Evolutionary conservation across 352 stramenopile genomes (phyloP).

Genomic region (Globisporangium canariense): DNA sequence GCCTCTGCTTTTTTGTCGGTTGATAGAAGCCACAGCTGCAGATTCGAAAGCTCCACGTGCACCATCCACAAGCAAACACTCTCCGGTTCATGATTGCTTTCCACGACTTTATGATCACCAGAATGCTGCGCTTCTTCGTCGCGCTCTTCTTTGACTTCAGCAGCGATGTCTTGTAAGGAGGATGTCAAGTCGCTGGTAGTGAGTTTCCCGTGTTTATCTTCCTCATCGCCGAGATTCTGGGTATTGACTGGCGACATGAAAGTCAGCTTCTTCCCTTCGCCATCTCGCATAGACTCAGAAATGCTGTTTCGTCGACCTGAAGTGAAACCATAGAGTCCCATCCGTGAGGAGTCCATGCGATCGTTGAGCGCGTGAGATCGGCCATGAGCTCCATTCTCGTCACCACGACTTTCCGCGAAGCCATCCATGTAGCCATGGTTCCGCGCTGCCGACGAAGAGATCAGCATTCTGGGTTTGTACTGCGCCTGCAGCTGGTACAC

Average conservation of each 20-base stretch:
- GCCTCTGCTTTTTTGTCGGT: constrained; percentile 56
- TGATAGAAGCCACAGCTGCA: constrained; percentile 69
- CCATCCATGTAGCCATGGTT: constrained; percentile 28
- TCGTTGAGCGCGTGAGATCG: constrained; percentile 3
- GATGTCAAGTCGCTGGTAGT: constrained; percentile 10
- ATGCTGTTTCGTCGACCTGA: constrained; percentile 45
- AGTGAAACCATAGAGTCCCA: neutral
- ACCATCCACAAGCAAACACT: constrained; percentile 30
- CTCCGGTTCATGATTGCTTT: neutral
- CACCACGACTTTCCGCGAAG: constrained; percentile 20
- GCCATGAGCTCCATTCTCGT: neutral
- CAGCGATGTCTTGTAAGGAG: neutral
- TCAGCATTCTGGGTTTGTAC: constrained; percentile 30
- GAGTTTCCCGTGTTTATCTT: constrained; percentile 9
- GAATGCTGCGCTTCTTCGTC: neutral
- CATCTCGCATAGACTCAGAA: constrained; percentile 16
- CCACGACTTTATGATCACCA: neutral
- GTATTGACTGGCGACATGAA: constrained; percentile 9
- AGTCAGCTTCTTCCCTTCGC: constrained; percentile 1
- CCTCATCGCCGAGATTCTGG: neutral
- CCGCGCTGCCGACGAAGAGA: constrained; percentile 22
- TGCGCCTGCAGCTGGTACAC: constrained; percentile 36
- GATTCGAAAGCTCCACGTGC: constrained; percentile 37
- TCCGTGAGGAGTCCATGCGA: constrained; percentile 7
- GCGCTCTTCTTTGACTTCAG: neutral